These are phyloP conservation scores for Backusella liffmaniae DNA, from an alignment of 192 early-diverging fungal species.

Conservation along the genomic window DNA sequence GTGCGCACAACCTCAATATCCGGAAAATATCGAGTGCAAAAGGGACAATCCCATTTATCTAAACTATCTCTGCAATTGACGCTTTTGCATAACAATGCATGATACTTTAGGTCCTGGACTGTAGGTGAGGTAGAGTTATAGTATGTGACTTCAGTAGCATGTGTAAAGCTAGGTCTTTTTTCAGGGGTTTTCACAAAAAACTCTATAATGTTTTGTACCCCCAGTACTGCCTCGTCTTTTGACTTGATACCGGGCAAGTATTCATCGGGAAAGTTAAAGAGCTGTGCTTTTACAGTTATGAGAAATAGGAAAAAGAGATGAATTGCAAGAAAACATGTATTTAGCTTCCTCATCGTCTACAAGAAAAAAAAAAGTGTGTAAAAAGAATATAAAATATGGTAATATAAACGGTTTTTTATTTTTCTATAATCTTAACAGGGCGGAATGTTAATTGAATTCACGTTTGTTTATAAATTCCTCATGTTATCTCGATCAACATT, in stretches of 20 bases:
- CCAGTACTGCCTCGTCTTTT: neutral
- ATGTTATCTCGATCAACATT: neutral
- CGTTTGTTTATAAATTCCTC: slow-evolving; percentile 4
- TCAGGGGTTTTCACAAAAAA: neutral
- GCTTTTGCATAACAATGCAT: neutral
- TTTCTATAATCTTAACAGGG: neutral
- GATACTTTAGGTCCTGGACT: neutral
- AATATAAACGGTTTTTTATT: neutral
- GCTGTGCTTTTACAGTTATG: neutral
- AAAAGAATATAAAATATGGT: neutral
- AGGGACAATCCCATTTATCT: slow-evolving; percentile 3
- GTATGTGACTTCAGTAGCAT: neutral
- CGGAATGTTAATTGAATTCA: neutral
- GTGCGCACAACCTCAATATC: neutral
- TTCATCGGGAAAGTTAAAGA: neutral
- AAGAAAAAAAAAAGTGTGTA: neutral
- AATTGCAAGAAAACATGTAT: neutral
- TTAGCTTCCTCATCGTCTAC: neutral
- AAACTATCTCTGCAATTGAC: neutral
- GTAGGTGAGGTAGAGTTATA: neutral
- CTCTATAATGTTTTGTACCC: neutral
- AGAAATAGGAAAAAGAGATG: neutral
- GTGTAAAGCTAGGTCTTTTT: neutral
- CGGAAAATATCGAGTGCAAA: neutral
- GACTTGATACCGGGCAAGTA: neutral